These are phyloP conservation scores for Spiraea crenata DNA, from an alignment of 331 rosid species.

Conservation along the genomic window DNA sequence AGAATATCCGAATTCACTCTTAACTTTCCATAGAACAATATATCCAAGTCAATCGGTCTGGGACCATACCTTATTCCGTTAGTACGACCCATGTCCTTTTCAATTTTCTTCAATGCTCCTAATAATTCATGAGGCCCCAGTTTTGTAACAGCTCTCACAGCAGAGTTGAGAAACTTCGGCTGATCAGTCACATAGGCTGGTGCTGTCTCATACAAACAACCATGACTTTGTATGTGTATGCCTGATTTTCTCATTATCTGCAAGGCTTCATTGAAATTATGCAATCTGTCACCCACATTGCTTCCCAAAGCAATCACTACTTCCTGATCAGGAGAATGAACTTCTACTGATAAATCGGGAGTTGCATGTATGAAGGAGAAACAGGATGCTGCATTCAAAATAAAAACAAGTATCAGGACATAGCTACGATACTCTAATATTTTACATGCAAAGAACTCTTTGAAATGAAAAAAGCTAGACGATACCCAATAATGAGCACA, in stretches of 20 bases:
- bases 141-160: constrained; percentile 74
- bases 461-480: background rate
- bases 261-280: constrained; percentile 78
- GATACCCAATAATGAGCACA: background rate
- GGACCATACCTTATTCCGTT: constrained; percentile 84
- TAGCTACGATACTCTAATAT: background rate
- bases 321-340: constrained; percentile 74
- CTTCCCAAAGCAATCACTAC: constrained; percentile 91
- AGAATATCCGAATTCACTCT: constrained; percentile 64
- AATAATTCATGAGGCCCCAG: constrained; percentile 85
- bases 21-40: constrained; percentile 76
- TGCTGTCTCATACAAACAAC: constrained; percentile 83
- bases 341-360: constrained; percentile 40
- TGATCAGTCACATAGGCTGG: constrained; percentile 85
- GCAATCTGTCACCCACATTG: constrained; percentile 78
- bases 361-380: constrained; percentile 43
- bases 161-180: constrained; percentile 81
- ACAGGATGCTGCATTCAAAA: constrained; percentile 42
- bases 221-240: constrained; percentile 69
- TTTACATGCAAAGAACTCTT: background rate
- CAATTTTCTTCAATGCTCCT: constrained; percentile 68
- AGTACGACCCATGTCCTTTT: constrained; percentile 69
- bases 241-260: constrained; percentile 64
- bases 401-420: constrained; percentile 20
- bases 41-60: constrained; percentile 84